Evolutionary conservation across 805 yeast species (phyloP).

Genomic region (Barnettozyma sucrosica): DNA sequence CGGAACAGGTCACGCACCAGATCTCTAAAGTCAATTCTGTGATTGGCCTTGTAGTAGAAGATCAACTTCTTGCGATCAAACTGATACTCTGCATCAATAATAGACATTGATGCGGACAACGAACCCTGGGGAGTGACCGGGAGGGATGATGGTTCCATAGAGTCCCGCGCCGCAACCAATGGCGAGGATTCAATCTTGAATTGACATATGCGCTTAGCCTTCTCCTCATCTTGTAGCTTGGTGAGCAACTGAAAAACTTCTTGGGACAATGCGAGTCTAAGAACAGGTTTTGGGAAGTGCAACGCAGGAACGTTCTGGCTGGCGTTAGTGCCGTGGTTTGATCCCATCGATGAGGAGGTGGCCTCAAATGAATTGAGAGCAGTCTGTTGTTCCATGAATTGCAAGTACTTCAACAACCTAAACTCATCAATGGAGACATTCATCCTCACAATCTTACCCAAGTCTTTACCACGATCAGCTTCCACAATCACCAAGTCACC

Average conservation of each 20-base stretch:
- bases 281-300: slow-evolving; percentile 64
- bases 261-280: slow-evolving; percentile 69
- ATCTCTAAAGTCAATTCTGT: slow-evolving; percentile 70
- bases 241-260: slow-evolving; percentile 58
- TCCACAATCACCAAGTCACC: slow-evolving; percentile 73
- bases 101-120: slow-evolving; percentile 34
- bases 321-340: not conserved
- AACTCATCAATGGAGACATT: slow-evolving; percentile 60
- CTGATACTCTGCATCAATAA: slow-evolving; percentile 76
- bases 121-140: slow-evolving; percentile 9
- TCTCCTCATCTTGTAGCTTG: slow-evolving; percentile 66
- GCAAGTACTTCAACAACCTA: slow-evolving; percentile 63
- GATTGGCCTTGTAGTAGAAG: slow-evolving; percentile 60
- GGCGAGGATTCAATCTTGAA: slow-evolving; percentile 21
- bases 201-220: slow-evolving; percentile 38
- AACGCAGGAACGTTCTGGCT: slow-evolving; percentile 17
- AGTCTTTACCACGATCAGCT: slow-evolving; percentile 79
- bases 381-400: slow-evolving; percentile 65
- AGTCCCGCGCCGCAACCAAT: slow-evolving; percentile 6
- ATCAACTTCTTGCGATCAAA: slow-evolving; percentile 74
- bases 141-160: slow-evolving; percentile 1
- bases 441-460: slow-evolving; percentile 71
- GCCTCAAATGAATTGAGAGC: slow-evolving; percentile 31
- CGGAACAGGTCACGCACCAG: slow-evolving; percentile 69
- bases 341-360: slow-evolving; percentile 4